Evolutionary conservation across 306 rosid species (phyloP).

Genomic region (barrel medic (Medicago truncatula)): MtrunA17r5.0-ANR NC_053049.1:46625501-46626000

Average conservation of each 20-base stretch:
- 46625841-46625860: neutral
- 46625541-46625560: neutral
- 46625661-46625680: constrained; percentile 1
- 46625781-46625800: neutral
- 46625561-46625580: neutral
- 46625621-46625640: neutral
- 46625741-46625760: neutral
- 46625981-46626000: neutral
- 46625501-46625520: neutral
- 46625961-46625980: neutral
- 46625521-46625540: neutral
- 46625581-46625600: neutral
- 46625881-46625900: neutral
- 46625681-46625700: constrained; percentile 7
- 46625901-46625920: neutral
- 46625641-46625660: neutral
- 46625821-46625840: neutral
- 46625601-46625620: neutral
- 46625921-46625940: neutral
- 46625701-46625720: neutral
- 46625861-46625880: neutral
- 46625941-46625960: constrained; percentile 8
- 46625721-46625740: neutral
- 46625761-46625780: neutral
- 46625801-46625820: neutral